A percentile compares a stretch with the other conserved stretches of the same genome.
These are phyloP conservation scores for Apiotrichum domesticum DNA, from an alignment of 1,284 basidiomycete genomes.

Conservation along the genomic window DNA sequence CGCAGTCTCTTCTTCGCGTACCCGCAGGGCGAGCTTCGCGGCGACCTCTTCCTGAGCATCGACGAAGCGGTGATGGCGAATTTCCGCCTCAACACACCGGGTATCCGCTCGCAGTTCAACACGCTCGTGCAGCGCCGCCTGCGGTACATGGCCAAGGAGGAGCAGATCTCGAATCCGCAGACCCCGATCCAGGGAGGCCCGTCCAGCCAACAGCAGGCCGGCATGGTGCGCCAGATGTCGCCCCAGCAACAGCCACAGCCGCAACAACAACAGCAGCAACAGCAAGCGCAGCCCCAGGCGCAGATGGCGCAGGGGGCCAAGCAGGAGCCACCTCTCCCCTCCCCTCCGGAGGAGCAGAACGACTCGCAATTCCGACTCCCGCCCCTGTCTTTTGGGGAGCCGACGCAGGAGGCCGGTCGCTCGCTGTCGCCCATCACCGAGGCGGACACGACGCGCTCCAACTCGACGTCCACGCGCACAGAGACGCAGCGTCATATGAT, in stretches of 20 bases:
- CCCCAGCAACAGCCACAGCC: background rate
- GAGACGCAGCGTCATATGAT: background rate
- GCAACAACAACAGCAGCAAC: background rate
- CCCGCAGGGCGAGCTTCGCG: conserved; percentile 33
- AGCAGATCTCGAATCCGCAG: background rate
- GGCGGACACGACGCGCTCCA: conserved; percentile 38
- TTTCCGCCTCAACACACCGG: conserved; percentile 61
- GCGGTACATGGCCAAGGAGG: conserved; percentile 19
- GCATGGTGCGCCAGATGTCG: background rate
- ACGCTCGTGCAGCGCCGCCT: conserved; percentile 63
- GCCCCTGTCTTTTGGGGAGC: conserved; percentile 27
- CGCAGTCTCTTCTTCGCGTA: conserved; percentile 45
- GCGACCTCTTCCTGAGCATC: conserved; percentile 76
- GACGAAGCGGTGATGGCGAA: conserved; percentile 74
- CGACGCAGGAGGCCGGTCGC: conserved; percentile 17
- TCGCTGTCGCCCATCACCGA: conserved; percentile 53
- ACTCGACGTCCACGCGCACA: conserved; percentile 17
- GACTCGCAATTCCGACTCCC: conserved; percentile 28
- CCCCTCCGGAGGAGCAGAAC: background rate
- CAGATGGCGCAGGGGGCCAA: background rate
- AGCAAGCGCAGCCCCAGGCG: background rate
- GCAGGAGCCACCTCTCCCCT: too few relatives aligned
- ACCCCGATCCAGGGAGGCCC: background rate
- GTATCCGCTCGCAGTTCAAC: conserved; percentile 59
- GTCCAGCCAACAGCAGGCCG: background rate